phyloP scores from a whole-genome alignment of 2,329 filamentous ascomycete species.

The Trematosphaeria pertusa region DNA sequence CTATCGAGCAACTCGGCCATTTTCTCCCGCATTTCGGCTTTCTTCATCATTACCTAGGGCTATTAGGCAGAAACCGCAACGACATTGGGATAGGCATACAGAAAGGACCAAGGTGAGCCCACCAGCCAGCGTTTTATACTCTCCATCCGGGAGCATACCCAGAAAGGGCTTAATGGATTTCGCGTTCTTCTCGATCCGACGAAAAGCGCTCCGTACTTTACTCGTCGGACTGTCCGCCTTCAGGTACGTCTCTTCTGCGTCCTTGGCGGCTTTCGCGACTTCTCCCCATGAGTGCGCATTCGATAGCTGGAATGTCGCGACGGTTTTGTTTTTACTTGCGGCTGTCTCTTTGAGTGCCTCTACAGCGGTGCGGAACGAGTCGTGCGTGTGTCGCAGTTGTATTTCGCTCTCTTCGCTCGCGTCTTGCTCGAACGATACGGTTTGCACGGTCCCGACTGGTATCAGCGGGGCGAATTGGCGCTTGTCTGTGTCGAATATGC shows the following conservation, averaged over 20 bases:
- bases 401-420: not conserved
- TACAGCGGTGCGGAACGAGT: slow-evolving; percentile 1
- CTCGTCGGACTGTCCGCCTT: not conserved
- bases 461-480: not conserved
- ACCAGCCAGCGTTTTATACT: slow-evolving; percentile 9
- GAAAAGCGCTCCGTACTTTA: slow-evolving; percentile 1
- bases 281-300: slow-evolving; percentile 6
- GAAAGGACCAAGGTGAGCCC: slow-evolving; percentile 8
- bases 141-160: slow-evolving; percentile 7
- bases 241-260: slow-evolving; percentile 1
- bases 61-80: not conserved
- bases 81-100: not conserved
- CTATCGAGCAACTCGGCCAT: slow-evolving; percentile 7
- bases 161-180: slow-evolving; percentile 10
- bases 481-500: not conserved
- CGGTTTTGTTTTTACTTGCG: not conserved
- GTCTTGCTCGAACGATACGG: not conserved
- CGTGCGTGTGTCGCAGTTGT: too few species aligned
- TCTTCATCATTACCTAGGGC: slow-evolving; percentile 6
- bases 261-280: not conserved
- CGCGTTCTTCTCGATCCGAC: slow-evolving; percentile 6
- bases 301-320: slow-evolving; percentile 3
- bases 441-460: not conserved
- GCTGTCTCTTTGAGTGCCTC: slow-evolving; percentile 2
- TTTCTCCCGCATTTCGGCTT: slow-evolving; percentile 9